These are phyloP conservation scores for Schwanniomyces pseudopolymorphus DNA, from an alignment of 805 yeast species.

Conservation along the genomic window DNA sequence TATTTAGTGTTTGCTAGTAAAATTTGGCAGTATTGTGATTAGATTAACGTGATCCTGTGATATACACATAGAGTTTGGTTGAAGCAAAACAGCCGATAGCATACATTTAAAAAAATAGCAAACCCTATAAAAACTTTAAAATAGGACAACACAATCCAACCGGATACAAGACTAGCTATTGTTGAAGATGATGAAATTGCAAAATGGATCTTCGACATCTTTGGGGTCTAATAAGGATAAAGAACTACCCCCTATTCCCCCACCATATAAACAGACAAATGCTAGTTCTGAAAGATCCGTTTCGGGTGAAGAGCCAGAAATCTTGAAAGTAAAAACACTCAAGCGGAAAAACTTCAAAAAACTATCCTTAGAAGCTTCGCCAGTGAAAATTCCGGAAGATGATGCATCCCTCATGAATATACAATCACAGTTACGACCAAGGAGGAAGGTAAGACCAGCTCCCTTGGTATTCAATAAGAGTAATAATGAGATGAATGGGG, in stretches of 20 bases:
- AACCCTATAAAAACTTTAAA: not conserved
- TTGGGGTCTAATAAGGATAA: constrained; percentile 29
- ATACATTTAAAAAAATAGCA: not conserved
- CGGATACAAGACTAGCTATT: not conserved
- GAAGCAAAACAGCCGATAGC: not conserved
- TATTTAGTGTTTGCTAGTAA: not conserved
- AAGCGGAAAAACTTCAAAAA: constrained; percentile 42
- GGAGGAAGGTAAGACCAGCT: constrained; percentile 29
- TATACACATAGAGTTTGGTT: not conserved
- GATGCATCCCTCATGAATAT: constrained; percentile 5
- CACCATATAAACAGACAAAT: constrained; percentile 4
- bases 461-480: constrained; percentile 22
- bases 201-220: constrained; percentile 20
- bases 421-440: constrained; percentile 13
- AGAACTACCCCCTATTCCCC: constrained; percentile 40
- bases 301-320: constrained; percentile 12
- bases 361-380: constrained; percentile 22
- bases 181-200: constrained; percentile 14
- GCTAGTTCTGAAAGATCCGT: not conserved
- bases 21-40: not conserved
- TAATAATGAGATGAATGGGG: not conserved
- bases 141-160: not conserved
- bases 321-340: constrained; percentile 35
- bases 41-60: not conserved
- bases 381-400: constrained; percentile 4